Evolutionary conservation across 305 asterid species (phyloP).

Genomic region (Coffea humblotiana): DNA sequence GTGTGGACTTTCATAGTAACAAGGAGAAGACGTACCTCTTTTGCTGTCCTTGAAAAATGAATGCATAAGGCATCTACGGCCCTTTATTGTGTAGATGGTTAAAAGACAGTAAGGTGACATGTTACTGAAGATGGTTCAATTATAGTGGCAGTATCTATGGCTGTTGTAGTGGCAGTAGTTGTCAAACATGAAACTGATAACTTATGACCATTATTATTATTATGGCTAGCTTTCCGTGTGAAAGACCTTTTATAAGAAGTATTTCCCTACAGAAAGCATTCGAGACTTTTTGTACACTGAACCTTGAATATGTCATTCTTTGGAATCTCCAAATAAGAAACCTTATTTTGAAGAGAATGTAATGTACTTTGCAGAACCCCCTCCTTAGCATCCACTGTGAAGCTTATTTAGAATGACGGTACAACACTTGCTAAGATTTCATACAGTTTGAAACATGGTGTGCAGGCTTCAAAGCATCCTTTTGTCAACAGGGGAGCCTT

Average conservation of each 20-base stretch:
- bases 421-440: background rate
- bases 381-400: constrained; percentile 3
- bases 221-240: background rate
- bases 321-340: background rate
- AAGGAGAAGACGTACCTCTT: background rate
- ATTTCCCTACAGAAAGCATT: background rate
- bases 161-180: background rate
- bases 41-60: background rate
- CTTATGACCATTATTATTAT: background rate
- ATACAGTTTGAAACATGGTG: constrained; percentile 17
- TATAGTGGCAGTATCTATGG: background rate
- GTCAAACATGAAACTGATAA: background rate
- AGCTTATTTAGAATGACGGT: background rate
- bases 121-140: background rate
- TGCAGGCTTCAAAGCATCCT: constrained; percentile 96
- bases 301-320: background rate
- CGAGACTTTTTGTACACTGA: background rate
- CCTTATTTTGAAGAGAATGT: background rate
- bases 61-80: background rate
- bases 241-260: background rate
- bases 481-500: constrained; percentile 99
- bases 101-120: background rate
- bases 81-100: background rate
- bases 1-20: background rate
- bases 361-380: background rate